Percentiles rank a stretch among this genome's conserved stretches.
Conservation (phyloP, 1,139 yeast genomes). For the Chernovozyma aurita region DNA sequence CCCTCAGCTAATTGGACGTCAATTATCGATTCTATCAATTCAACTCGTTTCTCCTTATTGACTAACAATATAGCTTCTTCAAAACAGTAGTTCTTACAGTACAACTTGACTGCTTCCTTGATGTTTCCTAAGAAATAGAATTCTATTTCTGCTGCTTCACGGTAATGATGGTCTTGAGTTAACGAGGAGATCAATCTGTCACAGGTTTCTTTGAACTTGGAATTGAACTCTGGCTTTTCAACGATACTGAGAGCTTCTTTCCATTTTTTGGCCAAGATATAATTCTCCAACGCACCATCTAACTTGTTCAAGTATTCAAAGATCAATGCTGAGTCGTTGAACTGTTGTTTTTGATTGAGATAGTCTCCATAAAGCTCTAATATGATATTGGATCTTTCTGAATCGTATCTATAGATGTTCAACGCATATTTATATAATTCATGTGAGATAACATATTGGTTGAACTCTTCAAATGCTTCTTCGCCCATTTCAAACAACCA, state of each 20-base stretch:
- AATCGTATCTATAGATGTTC: conserved; percentile 54
- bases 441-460: conserved; percentile 69
- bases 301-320: conserved; percentile 63
- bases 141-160: conserved; percentile 82
- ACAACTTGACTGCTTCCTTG: conserved; percentile 58
- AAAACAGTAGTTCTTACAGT: conserved; percentile 72
- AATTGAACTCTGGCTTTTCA: conserved; percentile 32
- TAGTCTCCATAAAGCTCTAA: conserved; percentile 59
- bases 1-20: conserved; percentile 82
- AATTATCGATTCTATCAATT: conserved; percentile 53
- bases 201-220: conserved; percentile 40
- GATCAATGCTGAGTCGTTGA: conserved; percentile 69
- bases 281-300: conserved; percentile 64
- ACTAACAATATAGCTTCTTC: conserved; percentile 75
- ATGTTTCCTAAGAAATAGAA: conserved; percentile 56
- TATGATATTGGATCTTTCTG: conserved; percentile 50
- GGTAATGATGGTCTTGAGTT: conserved; percentile 66
- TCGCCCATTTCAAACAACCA: conserved; percentile 55
- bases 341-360: conserved; percentile 52
- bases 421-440: conserved; percentile 70
- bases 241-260: conserved; percentile 71
- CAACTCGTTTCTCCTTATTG: conserved; percentile 32
- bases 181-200: conserved; percentile 56
- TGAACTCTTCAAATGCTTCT: conserved; percentile 53
- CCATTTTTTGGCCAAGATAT: conserved; percentile 74